Evolutionary conservation across 2,329 filamentous ascomycete genomes (phyloP).

Genomic region (Alternaria ventricosa): DNA sequence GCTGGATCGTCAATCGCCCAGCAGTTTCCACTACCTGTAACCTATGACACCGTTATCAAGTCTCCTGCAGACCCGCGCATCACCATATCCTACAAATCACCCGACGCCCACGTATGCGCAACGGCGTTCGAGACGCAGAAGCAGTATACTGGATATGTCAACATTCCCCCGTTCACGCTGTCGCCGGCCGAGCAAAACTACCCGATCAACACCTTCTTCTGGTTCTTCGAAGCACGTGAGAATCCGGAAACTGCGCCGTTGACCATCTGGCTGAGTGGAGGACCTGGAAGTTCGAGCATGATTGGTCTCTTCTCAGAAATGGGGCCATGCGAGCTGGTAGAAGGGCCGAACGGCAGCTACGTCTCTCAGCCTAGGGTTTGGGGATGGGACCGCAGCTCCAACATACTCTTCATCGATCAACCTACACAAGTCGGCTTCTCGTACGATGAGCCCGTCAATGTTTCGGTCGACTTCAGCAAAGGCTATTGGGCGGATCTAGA

Average conservation of each 20-base stretch:
- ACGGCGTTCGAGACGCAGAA: constrained; percentile 70
- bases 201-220: constrained; percentile 68
- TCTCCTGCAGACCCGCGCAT: constrained; percentile 70
- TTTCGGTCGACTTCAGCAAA: constrained; percentile 27
- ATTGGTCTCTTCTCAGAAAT: constrained; percentile 68
- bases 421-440: constrained; percentile 74
- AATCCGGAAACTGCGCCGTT: constrained; percentile 59
- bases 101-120: constrained; percentile 65
- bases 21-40: constrained; percentile 49
- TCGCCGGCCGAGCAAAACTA: constrained; percentile 60
- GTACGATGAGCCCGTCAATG: constrained; percentile 67
- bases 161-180: constrained; percentile 60
- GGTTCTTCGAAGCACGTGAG: constrained; percentile 67
- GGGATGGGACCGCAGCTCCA: constrained; percentile 69
- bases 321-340: constrained; percentile 56
- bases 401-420: constrained; percentile 67
- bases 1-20: constrained; percentile 41
- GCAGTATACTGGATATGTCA: constrained; percentile 72
- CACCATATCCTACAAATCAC: constrained; percentile 71
- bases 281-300: constrained; percentile 70
- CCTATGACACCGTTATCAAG: constrained; percentile 60
- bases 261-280: constrained; percentile 70
- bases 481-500: not conserved
- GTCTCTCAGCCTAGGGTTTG: constrained; percentile 65
- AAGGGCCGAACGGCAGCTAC: constrained; percentile 54